Evolutionary conservation across 371 early-diverging fungal genomes (phyloP), one percentile per base, ranked within the genome.

Genomic region (Rhizopus delemar): DNA sequence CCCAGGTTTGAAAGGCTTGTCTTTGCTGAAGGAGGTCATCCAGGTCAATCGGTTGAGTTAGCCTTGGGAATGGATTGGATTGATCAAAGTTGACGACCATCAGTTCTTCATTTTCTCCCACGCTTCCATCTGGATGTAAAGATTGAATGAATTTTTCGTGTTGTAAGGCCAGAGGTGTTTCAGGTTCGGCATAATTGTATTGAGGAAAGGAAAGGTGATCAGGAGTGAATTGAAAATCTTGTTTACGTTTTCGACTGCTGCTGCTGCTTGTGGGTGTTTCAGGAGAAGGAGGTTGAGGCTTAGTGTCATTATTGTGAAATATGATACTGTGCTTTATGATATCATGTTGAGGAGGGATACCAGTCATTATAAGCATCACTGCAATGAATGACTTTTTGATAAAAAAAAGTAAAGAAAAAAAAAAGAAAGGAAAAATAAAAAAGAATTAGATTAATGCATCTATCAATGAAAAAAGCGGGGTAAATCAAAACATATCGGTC

Each of bases 101-200:
- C 34, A 51, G 15, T 4, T 49, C 56, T 11, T 50, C 29, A 29
- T 61, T 61, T 61, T 61, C 61, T 61, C 61, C 61, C 61, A 61
- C 61, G 56, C 48, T 48, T 15, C 15, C 43, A 2, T 43, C 43
- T 43, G 22, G 22, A 22, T 22, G 22, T 22, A 22, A 22, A 22
- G 22, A 22, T 22, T 22, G 22, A 22, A 22, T 22, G 22, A 22
- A 22, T n/a, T 11, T 11, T 29, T 48, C 31, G 12, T 29, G 29
- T 28, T 29, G 29, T 28, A 29, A 48, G 48, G 43, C 6, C 11
- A 8, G 36, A 36, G 6, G 11, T 36, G 6, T 11, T 8, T 8
- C 0, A 6, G 0, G 36, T 36, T 43, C 43, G 15, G 43, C 11
- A 29, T 48, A 48, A 48, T 28, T 48, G 13, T 43, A 43, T n/a